These are phyloP conservation scores for Kwoniella pini DNA, from an alignment of 768 basidiomycete genomes.

Conservation along the genomic window DNA sequence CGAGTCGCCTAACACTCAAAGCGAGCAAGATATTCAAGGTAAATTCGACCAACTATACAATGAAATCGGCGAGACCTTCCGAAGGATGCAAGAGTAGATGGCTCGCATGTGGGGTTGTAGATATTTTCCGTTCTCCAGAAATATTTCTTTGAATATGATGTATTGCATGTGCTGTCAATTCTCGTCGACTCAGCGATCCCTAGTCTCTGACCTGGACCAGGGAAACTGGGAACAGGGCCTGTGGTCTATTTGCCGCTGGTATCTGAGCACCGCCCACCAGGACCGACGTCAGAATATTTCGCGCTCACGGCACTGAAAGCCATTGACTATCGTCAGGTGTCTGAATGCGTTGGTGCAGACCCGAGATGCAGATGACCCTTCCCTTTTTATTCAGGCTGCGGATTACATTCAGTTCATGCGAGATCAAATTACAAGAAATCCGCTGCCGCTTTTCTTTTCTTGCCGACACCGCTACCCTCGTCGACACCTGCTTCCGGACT, in stretches of 20 bases:
- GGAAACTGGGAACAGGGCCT: too few species aligned
- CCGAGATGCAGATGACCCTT: neutral
- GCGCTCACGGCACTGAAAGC: too few species aligned
- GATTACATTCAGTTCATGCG: neutral
- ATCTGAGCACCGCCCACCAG: too few species aligned
- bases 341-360: too few species aligned
- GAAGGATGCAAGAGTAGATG: conserved; percentile 51
- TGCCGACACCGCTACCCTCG: conserved; percentile 22
- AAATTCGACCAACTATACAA: conserved; percentile 76
- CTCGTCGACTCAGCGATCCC: too few species aligned
- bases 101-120: conserved; percentile 6
- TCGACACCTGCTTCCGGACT: conserved; percentile 21
- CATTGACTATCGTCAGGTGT: too few species aligned
- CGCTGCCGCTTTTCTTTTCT: conserved; percentile 57
- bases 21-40: conserved; percentile 76
- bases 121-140: neutral
- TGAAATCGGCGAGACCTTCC: conserved; percentile 89
- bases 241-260: too few species aligned
- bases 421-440: conserved; percentile 62
- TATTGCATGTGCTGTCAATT: too few species aligned
- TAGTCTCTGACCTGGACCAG: too few species aligned
- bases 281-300: too few species aligned
- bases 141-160: too few species aligned
- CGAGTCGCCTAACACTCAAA: conserved; percentile 87
- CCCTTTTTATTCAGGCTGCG: neutral